A percentile compares a stretch with the other conserved stretches of the same genome.
Evolutionary conservation across 2,329 filamentous ascomycete species (phyloP).

Genomic region (Neonectria sp.): DNA sequence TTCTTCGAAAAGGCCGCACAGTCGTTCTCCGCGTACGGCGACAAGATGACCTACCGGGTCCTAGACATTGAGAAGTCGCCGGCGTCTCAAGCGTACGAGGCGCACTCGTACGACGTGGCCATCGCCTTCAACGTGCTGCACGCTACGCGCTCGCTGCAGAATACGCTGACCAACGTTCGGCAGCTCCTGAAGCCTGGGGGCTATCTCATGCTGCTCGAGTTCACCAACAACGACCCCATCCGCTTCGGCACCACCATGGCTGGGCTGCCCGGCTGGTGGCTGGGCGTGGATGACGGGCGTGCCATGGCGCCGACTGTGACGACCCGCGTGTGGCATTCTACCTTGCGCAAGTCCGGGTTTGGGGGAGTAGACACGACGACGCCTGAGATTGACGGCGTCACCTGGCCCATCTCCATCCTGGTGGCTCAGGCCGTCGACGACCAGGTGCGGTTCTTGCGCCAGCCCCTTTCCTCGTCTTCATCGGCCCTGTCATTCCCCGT

Average conservation of each 20-base stretch:
- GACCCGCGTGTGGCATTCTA: constrained; percentile 26
- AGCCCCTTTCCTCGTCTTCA: constrained; percentile 12
- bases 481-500: background rate
- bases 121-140: background rate
- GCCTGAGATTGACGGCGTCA: background rate
- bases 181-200: constrained; percentile 9
- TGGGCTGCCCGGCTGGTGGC: constrained; percentile 33
- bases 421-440: constrained; percentile 19
- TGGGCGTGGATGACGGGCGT: constrained; percentile 26
- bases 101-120: constrained; percentile 9
- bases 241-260: constrained; percentile 20
- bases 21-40: background rate
- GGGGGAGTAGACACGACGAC: constrained; percentile 29
- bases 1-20: constrained; percentile 12
- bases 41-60: background rate
- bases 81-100: background rate
- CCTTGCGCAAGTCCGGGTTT: constrained; percentile 24
- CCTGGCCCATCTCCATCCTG: constrained; percentile 14
- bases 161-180: constrained; percentile 9
- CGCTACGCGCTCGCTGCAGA: background rate
- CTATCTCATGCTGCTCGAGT: constrained; percentile 17
- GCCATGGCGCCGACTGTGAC: constrained; percentile 26
- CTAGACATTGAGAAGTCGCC: constrained; percentile 8
- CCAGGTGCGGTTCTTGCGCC: constrained; percentile 5
- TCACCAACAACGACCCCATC: constrained; percentile 16